Conservation (phyloP, 2,329 filamentous ascomycete genomes). For the Cordyceps farinosa region DNA sequence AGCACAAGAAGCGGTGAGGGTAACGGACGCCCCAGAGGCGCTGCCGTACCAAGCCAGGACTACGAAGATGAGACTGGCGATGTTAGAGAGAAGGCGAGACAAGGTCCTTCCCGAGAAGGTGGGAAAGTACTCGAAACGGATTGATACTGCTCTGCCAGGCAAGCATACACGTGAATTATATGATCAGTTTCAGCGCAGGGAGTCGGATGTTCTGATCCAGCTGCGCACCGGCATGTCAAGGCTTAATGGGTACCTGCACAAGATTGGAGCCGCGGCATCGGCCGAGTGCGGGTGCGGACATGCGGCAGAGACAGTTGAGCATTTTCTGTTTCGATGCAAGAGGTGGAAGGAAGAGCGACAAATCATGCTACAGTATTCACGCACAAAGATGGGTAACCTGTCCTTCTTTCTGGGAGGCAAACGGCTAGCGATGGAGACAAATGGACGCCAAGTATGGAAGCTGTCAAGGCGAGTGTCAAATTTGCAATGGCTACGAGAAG, state of each 20-base stretch:
- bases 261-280: background rate
- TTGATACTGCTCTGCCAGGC: background rate
- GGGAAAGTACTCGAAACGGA: background rate
- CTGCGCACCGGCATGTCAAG: background rate
- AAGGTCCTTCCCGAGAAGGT: background rate
- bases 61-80: background rate
- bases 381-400: background rate
- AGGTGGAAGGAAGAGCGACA: background rate
- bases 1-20: background rate
- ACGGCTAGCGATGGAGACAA: background rate
- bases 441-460: conserved; percentile 4
- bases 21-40: background rate
- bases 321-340: background rate
- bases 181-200: background rate
- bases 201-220: background rate
- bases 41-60: background rate
- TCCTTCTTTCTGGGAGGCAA: conserved; percentile 11
- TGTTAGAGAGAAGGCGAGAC: background rate
- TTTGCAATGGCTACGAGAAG: conserved; percentile 10
- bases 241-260: background rate
- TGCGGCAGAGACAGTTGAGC: background rate
- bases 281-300: background rate
- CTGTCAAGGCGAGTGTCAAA: conserved; percentile 5
- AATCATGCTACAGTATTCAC: background rate
- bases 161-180: background rate